Base-by-base conservation (phyloP, 768 basidiomycete genomes). In the Boletus edulis region DNA sequence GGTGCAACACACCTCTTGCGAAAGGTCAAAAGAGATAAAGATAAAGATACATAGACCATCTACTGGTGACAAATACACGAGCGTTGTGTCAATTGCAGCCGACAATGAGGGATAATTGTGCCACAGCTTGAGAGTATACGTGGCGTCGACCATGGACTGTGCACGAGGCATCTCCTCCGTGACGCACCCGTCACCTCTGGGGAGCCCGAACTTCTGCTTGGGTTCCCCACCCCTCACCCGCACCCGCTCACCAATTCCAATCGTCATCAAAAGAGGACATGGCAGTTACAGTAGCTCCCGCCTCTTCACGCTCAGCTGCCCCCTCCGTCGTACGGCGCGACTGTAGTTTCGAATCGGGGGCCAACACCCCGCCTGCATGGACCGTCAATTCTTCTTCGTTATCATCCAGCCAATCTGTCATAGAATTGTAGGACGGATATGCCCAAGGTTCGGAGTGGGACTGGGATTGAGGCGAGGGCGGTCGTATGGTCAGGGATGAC, bases 161-260 rank as follows among this genome's bases (percentile, higher is more conserved):
- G 3, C 34, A 35, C 34, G 34, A 14, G 11, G 6, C 34, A 35
- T 35, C 12, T 35, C 34, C 11, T 14, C 34, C 34, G 34, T 1
- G 4, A 13, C 14, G 34, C 34, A 35, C 14, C 11, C 34, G 34
- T 35, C 34, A 35, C 12, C 34, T 35, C 34, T 29, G 29, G 29
- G 2, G 27, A 29, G 27, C 34, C 34, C 13, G 14, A 35, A 35
- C 12, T 35, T 35, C 12, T 35, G 34, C 34, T 35, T 14, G 34
- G 34, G 34, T 35, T 9, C 12, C 22, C 22, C 46, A 1, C 3
- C 9, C 46, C n/a, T 32, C 43, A 6, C 27, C 35, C 8, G 27
- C 18, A 24, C n/a, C n/a, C 3, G 37, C 12, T 67, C 67, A 84
- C 83, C 84, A 85, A 61, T 84, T 84, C 83, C 83, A 85, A 27